Evolutionary conservation across 1,284 basidiomycete genomes (phyloP), one percentile per base, ranked within the genome.

Genomic region (Ceratobasidium sp.): DNA sequence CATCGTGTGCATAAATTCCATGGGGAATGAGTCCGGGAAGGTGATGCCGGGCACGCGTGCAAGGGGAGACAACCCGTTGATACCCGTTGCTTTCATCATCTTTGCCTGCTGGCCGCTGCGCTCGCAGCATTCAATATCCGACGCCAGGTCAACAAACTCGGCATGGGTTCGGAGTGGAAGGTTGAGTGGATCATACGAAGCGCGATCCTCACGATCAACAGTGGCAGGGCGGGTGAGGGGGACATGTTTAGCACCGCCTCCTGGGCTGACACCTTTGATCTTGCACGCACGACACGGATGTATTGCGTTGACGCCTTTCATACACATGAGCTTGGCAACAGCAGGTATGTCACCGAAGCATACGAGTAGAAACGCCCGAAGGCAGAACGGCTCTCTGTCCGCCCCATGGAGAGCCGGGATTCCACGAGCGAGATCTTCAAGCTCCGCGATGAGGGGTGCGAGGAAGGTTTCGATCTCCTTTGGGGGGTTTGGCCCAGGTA

Each of bases 1-100:
- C 3, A 79, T 42, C 5, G 77, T 44, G 40, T 80, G 80, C 80
- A 80, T 80, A 15, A 78, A 80, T 26, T 80, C 80, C 33, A 73
- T 69, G 0, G 80, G 80, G 61, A 80, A 80, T 1, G 80, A 80
- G 38, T 12, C 17, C 10, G 65, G 66, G 28, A 78, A 74, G 1
- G 33, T 13, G 46, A 80, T 20, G 13, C 71, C 76, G 10, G 52
- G 26, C 3, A 80, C n/a, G 13, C 56, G 23, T 20, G 52, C 17
- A 15, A 80, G 68, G 9, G 70, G 26, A 2, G 78, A 74, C 3
- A 65, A 38, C 17, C 68, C 68, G 13, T 79, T 79, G 0, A 80
- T 71, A 12, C 79, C 79, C 48, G 44, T 46, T 12, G 48, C 65
- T 26, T 15, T 17, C 28, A 26, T 28, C n/a, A n/a, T n/a, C n/a